Percentiles rank a stretch among this genome's conserved stretches.
These are phyloP conservation scores for Papiliotrema flavescens DNA, from an alignment of 1,284 basidiomycete species.

Conservation along the genomic window DNA sequence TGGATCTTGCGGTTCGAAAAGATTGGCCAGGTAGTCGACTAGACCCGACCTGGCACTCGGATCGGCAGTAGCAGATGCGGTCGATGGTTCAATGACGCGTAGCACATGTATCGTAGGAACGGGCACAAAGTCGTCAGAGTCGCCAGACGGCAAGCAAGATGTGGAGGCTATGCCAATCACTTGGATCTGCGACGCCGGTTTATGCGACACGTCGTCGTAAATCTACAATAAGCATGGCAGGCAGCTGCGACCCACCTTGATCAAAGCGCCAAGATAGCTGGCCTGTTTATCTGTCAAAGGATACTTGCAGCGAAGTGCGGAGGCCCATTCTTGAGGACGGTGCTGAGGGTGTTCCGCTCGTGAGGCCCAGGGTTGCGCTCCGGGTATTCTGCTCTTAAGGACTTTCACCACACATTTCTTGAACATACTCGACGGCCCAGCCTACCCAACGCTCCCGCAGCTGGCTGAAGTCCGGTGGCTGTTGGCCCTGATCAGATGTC, in stretches of 20 bases:
- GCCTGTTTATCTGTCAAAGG: conserved; percentile 23
- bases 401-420: no score
- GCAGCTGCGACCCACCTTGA: conserved; percentile 32
- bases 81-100: not conserved
- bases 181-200: conserved; percentile 37
- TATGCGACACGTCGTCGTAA: conserved; percentile 41
- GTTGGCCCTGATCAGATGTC: not conserved
- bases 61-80: not conserved
- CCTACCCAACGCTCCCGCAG: conserved; percentile 47
- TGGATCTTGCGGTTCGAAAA: conserved; percentile 32
- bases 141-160: conserved; percentile 36
- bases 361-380: not conserved
- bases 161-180: conserved; percentile 42
- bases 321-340: not conserved
- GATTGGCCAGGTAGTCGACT: conserved; percentile 32
- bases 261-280: conserved; percentile 37
- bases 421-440: conserved; percentile 47
- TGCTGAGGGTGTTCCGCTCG: not conserved
- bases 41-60: conserved; percentile 18
- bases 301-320: conserved; percentile 30
- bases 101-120: conserved; percentile 46
- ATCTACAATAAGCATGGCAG: conserved; percentile 14
- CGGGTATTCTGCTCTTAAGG: conserved; percentile 4
- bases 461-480: conserved; percentile 29
- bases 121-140: conserved; percentile 13